Evolutionary conservation across 1,284 basidiomycete genomes (phyloP).

Genomic region (Pseudozyma sp.): DNA sequence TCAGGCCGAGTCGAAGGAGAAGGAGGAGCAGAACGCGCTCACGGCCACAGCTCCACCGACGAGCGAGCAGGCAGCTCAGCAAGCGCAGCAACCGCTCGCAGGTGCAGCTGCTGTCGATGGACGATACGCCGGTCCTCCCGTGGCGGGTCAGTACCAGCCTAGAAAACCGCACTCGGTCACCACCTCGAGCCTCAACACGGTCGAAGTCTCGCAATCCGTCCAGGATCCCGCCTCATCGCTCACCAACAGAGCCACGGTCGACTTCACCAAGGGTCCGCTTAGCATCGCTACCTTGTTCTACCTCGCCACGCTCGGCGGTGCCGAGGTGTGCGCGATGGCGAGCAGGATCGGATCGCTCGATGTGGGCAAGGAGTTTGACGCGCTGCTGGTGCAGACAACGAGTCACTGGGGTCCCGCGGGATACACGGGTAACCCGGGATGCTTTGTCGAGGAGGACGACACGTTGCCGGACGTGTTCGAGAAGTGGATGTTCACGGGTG

Average conservation of each 20-base stretch:
- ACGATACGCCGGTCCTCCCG: conserved; percentile 43
- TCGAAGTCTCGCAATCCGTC: conserved; percentile 26
- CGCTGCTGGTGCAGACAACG: conserved; percentile 77
- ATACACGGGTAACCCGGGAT: conserved; percentile 73
- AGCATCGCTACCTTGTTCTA: conserved; percentile 82
- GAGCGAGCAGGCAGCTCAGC: conserved; percentile 20
- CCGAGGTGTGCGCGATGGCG: conserved; percentile 81
- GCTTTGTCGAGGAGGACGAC: conserved; percentile 73
- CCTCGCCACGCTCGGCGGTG: conserved; percentile 92
- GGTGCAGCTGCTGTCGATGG: conserved; percentile 40
- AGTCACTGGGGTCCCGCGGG: conserved; percentile 68
- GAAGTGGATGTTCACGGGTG: conserved; percentile 70
- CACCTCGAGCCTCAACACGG: conserved; percentile 34
- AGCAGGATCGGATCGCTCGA: conserved; percentile 81
- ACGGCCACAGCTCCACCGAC: conserved; percentile 21
- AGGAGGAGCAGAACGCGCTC: conserved; percentile 25
- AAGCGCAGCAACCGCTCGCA: conserved; percentile 28
- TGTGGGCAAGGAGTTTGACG: conserved; percentile 89
- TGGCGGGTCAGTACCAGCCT: conserved; percentile 45
- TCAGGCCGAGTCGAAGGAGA: conserved; percentile 41
- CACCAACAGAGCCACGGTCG: conserved; percentile 23
- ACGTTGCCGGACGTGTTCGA: conserved; percentile 65
- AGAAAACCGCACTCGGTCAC: conserved; percentile 40
- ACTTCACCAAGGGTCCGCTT: conserved; percentile 77
- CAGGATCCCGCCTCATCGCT: conserved; percentile 38